Base-by-base conservation (phyloP, 768 basidiomycete genomes). In the Floccularia luteovirens region DNA sequence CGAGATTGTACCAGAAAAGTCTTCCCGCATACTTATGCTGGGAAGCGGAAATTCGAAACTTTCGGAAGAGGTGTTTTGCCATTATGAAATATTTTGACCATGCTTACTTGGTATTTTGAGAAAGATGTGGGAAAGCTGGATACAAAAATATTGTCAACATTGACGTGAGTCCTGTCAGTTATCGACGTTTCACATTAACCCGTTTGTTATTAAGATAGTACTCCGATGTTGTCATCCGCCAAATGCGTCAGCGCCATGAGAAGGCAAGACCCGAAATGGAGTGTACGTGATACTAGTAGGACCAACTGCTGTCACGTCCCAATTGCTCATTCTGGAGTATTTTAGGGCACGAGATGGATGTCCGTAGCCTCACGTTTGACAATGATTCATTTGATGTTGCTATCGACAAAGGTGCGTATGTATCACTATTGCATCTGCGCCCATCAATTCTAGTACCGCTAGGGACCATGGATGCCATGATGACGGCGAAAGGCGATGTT, bases 51-150 rank as follows among this genome's bases (percentile, higher is more conserved):
- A 90, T 57, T 87, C 88, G 2, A 84, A 61, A 41, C 61, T 90
- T 28, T 86, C 86, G 7, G 79, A 88, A 60, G 79, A 89, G 43
- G 86, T 87, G 46, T 16, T 69, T 57, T 28, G 10, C 14, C 14
- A 28, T 28, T 14, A 28, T 14, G 10, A 14, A 3, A 27, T n/a
- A 4, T 31, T n/a, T 24, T 31, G 16, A 41, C 23, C 22, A 20
- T 12, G 12, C 33, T 10, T 11, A 8, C 33, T 34, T 37, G 10
- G 22, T 37, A 12, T 11, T 19, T 10, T 34, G 6, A 30, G n/a
- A n/a, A n/a, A 90, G 82, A 86, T 91, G 86, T 90, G 83, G 68
- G 82, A 89, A 44, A n/a, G 86, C 88, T 48, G 87, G 87, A 1
- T 92, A 89, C 59, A 74, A 64, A 47, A 78, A 82, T 44, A 84